Base-by-base conservation (phyloP, 306 rosid species). In the Vigna nakashimae region DNA sequence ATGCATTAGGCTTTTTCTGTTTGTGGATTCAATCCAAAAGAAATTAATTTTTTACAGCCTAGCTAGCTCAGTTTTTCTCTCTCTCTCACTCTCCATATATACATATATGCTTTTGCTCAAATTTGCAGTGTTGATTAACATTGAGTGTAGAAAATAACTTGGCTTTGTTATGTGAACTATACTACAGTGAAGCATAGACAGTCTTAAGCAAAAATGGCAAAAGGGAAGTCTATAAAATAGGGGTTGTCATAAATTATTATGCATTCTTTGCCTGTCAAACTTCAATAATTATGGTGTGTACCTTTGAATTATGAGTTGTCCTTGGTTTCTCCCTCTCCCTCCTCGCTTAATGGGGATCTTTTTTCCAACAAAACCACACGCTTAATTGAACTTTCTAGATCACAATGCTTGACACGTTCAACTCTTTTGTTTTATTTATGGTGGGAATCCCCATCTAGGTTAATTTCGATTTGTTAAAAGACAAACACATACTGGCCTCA, bases 271-370 rank as follows among this genome's bases (percentile, higher is more conserved):
- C 79, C 79, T 73, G 82, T 86, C 79, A 78, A 87, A 76, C 75
- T 76, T 83, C 82, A 85, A 83, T 84, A 86, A 85, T 86, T 50
- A 84, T 84, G 70, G 65, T 62, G 28, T 10, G 74, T 76, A 72
- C 82, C 84, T 63, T 77, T 68, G 82, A 78, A 74, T 74, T 84
- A 79, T 74, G 77, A 78, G 80, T 38, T 76, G 85, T 74, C 69
- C 76, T 81, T 79, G 12, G 53, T 42, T n/a, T 57, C 18, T 57
- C n/a, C 62, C 28, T 46, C 15, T 52, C 16, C 22, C 53, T 58
- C 50, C 40, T 53, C 3, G 18, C 71, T 40, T 63, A 59, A 48
- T 46, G 57, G 71, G 74, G 32, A 75, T 49, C 71, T 13, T 70
- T 65, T 65, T 22, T 26, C 22, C 43, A 71, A 70, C 76, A 15